A percentile compares a stretch with the other conserved stretches of the same genome.
Evolutionary conservation across 1,284 basidiomycete species (phyloP).

Genomic region (Apiotrichum akiyoshidainum): DNA sequence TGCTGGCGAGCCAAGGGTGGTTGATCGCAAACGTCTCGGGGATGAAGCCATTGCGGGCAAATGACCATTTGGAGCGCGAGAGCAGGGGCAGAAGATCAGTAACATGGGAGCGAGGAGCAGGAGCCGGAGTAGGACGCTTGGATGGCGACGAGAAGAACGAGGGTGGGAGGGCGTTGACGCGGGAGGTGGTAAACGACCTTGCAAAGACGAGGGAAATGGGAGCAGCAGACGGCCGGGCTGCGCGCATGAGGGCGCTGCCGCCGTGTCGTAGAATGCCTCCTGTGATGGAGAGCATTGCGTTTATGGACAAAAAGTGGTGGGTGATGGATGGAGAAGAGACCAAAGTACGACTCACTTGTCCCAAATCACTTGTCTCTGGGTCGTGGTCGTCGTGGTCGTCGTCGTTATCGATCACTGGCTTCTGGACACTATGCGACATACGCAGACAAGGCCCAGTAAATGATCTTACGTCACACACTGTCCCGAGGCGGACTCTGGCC

Average conservation of each 20-base stretch:
- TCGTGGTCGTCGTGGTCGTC: too few relatives aligned
- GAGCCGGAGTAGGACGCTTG: background rate
- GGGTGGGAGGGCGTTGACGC: background rate
- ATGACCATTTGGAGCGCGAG: slow-evolving; percentile 3
- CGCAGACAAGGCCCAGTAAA: too few relatives aligned
- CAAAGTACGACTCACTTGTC: too few relatives aligned
- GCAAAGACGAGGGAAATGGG: background rate
- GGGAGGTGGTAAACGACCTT: background rate
- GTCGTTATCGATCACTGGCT: too few relatives aligned
- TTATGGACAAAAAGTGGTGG: too few relatives aligned
- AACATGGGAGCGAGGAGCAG: too few relatives aligned
- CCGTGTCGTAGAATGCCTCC: background rate
- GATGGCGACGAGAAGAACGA: background rate
- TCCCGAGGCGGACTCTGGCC: too few relatives aligned
- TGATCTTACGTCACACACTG: too few relatives aligned
- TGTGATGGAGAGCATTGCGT: too few relatives aligned
- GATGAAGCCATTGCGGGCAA: slow-evolving; percentile 5
- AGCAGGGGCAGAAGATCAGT: background rate
- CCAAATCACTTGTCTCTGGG: too few relatives aligned
- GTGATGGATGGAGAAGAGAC: too few relatives aligned
- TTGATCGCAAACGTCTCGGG: slow-evolving; percentile 1
- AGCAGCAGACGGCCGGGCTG: background rate
- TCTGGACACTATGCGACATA: too few relatives aligned
- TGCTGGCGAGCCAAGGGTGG: slow-evolving; percentile 28
- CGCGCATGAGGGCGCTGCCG: background rate